A percentile compares a stretch with the other conserved stretches of the same genome.
phyloP scores from a whole-genome alignment of 2,329 filamentous ascomycete genomes.

The Aulographum hederae region DNA sequence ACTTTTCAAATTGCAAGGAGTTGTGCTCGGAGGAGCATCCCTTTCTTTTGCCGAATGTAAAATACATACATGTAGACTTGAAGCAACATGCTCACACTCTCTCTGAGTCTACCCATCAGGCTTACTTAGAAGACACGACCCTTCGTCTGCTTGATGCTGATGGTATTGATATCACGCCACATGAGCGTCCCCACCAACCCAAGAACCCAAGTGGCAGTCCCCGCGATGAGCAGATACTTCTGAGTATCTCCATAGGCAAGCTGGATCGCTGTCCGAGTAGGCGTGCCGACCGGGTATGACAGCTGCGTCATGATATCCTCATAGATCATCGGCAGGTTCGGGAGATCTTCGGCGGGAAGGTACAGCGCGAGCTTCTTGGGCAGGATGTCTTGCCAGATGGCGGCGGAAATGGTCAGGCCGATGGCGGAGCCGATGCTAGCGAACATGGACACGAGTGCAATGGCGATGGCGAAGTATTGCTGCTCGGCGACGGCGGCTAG shows the following conservation, averaged over 20 bases:
- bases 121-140: neutral
- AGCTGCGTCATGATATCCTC: slow-evolving; percentile 19
- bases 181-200: slow-evolving; percentile 3
- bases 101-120: no score
- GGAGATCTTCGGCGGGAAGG: neutral
- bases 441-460: slow-evolving; percentile 43
- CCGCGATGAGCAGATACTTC: slow-evolving; percentile 29
- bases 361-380: neutral
- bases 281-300: slow-evolving; percentile 25
- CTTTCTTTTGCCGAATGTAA: no score
- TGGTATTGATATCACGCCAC: slow-evolving; percentile 3
- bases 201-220: slow-evolving; percentile 7
- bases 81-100: no score
- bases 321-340: slow-evolving; percentile 12
- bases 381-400: slow-evolving; percentile 3
- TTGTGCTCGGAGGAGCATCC: no score
- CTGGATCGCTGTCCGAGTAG: slow-evolving; percentile 24
- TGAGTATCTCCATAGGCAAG: slow-evolving; percentile 27
- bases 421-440: slow-evolving; percentile 31
- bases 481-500: slow-evolving; percentile 29
- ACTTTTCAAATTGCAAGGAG: no score
- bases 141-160: neutral
- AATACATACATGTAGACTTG: no score
- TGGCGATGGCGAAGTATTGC: slow-evolving; percentile 39
- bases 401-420: slow-evolving; percentile 13